Conservation (phyloP, 2,329 filamentous ascomycete species). For the Colletotrichum sp. region DNA sequence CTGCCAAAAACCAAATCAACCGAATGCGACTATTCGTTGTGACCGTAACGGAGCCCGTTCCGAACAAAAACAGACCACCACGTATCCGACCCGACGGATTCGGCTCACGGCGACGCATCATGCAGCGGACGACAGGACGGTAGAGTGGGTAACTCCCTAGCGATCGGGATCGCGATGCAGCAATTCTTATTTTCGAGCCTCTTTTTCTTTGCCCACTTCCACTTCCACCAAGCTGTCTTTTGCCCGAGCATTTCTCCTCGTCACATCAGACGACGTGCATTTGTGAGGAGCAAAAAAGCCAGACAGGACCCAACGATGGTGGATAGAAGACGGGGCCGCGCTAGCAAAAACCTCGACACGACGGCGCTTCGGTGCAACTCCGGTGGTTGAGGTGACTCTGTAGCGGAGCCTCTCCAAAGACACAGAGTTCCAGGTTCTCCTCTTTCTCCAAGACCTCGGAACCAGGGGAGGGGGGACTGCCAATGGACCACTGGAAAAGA, state of each 20-base stretch:
- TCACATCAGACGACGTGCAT: not conserved
- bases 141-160: not conserved
- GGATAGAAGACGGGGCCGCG: not conserved
- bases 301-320: not conserved
- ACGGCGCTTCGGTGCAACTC: constrained; percentile 14
- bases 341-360: not conserved
- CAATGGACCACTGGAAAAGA: not conserved
- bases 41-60: not conserved
- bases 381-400: not conserved
- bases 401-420: not conserved
- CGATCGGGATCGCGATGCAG: not conserved
- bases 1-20: not conserved
- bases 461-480: not conserved
- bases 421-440: not conserved
- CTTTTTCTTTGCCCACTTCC: not conserved
- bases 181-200: not conserved
- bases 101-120: not conserved
- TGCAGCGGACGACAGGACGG: not conserved
- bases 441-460: not conserved
- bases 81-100: not conserved
- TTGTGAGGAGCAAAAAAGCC: not conserved
- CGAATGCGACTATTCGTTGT: not conserved
- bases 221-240: not conserved
- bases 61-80: not conserved
- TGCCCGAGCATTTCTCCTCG: not conserved